Conservation (phyloP, 2,329 filamentous ascomycete genomes). For the Trichoderma arundinaceum region DNA sequence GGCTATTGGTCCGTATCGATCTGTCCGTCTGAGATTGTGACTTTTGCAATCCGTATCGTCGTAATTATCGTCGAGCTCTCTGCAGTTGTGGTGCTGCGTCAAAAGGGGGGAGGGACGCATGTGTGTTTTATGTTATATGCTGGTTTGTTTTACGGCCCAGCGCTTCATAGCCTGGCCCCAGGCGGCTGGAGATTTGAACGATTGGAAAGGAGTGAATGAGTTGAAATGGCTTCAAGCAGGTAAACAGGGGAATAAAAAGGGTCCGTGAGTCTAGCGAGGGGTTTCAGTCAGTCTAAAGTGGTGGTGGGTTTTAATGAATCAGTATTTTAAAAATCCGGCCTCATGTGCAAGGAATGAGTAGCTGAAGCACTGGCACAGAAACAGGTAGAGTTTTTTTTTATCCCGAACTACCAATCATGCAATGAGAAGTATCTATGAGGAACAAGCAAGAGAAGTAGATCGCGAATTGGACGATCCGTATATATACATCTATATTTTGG, state of each 20-base stretch:
- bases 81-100: slow-evolving; percentile 5
- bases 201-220: slow-evolving; percentile 27
- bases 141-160: slow-evolving; percentile 11
- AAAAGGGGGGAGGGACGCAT: slow-evolving; percentile 22
- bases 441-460: neutral
- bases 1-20: neutral
- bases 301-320: slow-evolving; percentile 22
- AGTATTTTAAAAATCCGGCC: neutral
- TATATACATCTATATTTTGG: neutral
- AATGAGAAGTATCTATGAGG: neutral
- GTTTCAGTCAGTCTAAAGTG: slow-evolving; percentile 24
- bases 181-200: slow-evolving; percentile 19
- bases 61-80: slow-evolving; percentile 4
- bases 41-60: neutral
- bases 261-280: slow-evolving; percentile 30
- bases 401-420: neutral
- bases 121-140: slow-evolving; percentile 27
- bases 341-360: neutral
- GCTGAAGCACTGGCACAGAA: neutral
- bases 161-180: slow-evolving; percentile 13
- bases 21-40: slow-evolving; percentile 9
- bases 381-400: neutral
- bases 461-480: neutral
- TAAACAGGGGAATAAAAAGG: slow-evolving; percentile 26
- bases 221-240: slow-evolving; percentile 25